phyloP scores from a whole-genome alignment of 2,329 filamentous ascomycete species.

The Sporothrix schenckii region DNA sequence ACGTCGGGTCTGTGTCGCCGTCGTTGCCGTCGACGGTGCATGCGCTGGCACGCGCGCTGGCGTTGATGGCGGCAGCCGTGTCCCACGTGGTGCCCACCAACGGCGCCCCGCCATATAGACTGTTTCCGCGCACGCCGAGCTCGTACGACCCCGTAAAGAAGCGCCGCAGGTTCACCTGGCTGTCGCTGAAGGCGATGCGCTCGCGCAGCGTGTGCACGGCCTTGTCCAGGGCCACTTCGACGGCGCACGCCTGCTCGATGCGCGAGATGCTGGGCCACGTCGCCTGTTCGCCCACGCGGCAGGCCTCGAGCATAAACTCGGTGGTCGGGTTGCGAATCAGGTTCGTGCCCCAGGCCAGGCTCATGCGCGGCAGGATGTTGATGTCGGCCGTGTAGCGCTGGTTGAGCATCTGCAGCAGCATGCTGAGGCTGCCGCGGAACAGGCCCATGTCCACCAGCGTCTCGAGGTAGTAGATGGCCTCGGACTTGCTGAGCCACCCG shows the following conservation, averaged over 20 bases:
- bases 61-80: neutral
- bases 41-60: neutral
- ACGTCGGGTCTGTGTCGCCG: slow-evolving; percentile 31
- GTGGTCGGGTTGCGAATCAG: slow-evolving; percentile 82
- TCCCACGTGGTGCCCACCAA: no score
- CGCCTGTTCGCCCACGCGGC: slow-evolving; percentile 76
- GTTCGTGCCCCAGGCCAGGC: slow-evolving; percentile 50
- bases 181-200: slow-evolving; percentile 69
- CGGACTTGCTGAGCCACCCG: slow-evolving; percentile 74
- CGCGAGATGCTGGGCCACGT: slow-evolving; percentile 90
- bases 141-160: slow-evolving; percentile 45
- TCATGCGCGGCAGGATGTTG: slow-evolving; percentile 62
- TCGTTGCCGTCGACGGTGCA: slow-evolving; percentile 11
- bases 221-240: slow-evolving; percentile 80
- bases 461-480: slow-evolving; percentile 78
- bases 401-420: slow-evolving; percentile 77
- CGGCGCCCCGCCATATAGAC: slow-evolving; percentile 11
- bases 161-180: slow-evolving; percentile 62
- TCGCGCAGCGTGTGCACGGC: slow-evolving; percentile 71
- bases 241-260: slow-evolving; percentile 82
- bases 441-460: slow-evolving; percentile 78
- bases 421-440: slow-evolving; percentile 76
- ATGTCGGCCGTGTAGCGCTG: slow-evolving; percentile 96
- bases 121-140: slow-evolving; percentile 36
- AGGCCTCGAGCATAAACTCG: slow-evolving; percentile 82